Base-by-base conservation (phyloP, 768 basidiomycete species). In the Russula sp. region DNA sequence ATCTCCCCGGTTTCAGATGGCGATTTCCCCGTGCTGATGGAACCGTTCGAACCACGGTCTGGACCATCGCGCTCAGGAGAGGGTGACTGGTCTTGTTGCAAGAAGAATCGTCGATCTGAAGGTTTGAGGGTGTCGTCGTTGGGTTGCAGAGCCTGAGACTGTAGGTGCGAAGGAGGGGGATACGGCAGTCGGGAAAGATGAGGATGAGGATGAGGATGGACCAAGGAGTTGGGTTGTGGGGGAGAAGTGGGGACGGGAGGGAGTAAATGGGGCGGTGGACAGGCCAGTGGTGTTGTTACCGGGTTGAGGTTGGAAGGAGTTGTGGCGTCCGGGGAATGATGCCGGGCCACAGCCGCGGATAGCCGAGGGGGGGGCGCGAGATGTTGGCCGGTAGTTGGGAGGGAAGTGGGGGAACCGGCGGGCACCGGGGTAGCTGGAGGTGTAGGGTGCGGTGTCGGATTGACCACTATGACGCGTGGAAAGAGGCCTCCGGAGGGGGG, bases 401-500 rank as follows among this genome's bases (percentile, higher is more conserved):
- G 18, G 71, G 72, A 40, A 71, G 75, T 57, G 63, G 73, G 49
- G 38, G 68, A 42, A 64, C 66, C 58, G 65, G 70, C 13, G 38
- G 65, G 65, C 28, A 72, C 71, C 59, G 88, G 89, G 1, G 88
- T 89, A 1, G 84, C 81, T 3, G 90, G 90, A 8, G 90, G 89
- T 1, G 90, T 92, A 1, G 86, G 88, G 67, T 86, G 87, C 3
- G 89, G 89, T 0, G 89, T 90, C 20, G 89, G 88, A 68, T 87
- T 85, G 10, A 90, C 84, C 24, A 92, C 80, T 18, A 90, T 81
- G 7, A 92, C 79, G 30, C 80, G 78, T 16, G 86, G 86, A 36
- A 82, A 77, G 70, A 59, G 74, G 65, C 64, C 69, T 30, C 73
- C 69, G 1, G 70, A 26, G 5, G 69, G 26, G 1, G 74, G 67